Evolutionary conservation across 768 basidiomycete species (phyloP).

Genomic region (Mycena vulgaris): DNA sequence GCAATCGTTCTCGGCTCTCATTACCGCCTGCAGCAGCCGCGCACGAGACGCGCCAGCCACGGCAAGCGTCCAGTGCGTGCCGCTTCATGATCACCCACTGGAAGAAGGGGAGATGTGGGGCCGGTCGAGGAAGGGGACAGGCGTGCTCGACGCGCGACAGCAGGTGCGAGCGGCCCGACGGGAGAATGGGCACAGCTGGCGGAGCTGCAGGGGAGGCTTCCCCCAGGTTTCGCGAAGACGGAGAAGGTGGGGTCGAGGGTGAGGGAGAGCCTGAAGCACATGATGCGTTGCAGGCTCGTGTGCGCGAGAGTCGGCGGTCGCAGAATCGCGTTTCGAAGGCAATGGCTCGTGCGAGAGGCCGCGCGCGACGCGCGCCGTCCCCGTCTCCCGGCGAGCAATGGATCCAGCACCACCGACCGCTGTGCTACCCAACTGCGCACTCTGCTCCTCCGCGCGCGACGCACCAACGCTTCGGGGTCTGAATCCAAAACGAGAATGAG

Average conservation of each 20-base stretch:
- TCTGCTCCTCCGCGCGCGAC: background rate
- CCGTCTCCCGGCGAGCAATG: background rate
- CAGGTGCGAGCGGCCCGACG: background rate
- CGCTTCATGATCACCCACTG: background rate
- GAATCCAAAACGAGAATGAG: background rate
- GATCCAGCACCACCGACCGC: background rate
- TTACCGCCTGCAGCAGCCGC: background rate
- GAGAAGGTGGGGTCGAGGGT: constrained; percentile 5
- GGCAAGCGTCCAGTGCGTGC: constrained; percentile 5
- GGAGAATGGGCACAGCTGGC: constrained; percentile 6
- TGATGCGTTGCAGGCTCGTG: constrained; percentile 4
- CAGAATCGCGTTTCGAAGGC: background rate
- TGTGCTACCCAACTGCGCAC: background rate
- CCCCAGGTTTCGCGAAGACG: background rate
- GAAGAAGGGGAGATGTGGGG: constrained; percentile 6
- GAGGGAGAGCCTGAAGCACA: constrained; percentile 1
- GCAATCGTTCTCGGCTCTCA: background rate
- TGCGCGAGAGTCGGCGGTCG: constrained; percentile 2
- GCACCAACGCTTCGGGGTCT: too few relatives aligned
- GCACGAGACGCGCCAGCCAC: constrained; percentile 1
- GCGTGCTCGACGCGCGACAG: background rate
- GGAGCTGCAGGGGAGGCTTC: background rate
- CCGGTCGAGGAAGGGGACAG: constrained; percentile 5
- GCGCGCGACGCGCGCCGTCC: background rate
- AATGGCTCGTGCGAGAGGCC: constrained; percentile 2